These are phyloP conservation scores for Somion occarium DNA, from an alignment of 1,284 basidiomycete genomes.

Conservation along the genomic window DNA sequence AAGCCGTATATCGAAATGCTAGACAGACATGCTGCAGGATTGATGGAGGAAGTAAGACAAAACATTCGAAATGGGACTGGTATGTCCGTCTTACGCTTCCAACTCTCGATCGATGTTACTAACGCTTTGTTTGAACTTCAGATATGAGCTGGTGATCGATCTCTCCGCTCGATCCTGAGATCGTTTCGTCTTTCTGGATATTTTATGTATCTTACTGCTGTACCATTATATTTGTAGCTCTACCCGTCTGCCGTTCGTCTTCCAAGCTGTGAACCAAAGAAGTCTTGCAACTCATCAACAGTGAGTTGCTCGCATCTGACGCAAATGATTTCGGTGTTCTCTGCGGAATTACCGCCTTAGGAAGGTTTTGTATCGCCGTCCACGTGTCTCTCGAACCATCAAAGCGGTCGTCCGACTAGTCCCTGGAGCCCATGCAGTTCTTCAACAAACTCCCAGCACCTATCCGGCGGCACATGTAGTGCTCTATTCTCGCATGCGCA, in stretches of 20 bases:
- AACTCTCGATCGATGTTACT: background rate
- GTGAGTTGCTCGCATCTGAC: too few species aligned
- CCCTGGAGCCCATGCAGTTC: background rate
- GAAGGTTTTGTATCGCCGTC: background rate
- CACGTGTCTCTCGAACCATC: background rate
- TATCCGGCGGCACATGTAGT: background rate
- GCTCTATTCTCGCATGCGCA: background rate
- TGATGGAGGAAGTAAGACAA: slow-evolving; percentile 58
- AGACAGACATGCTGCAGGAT: slow-evolving; percentile 61
- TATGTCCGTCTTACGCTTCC: slow-evolving; percentile 17
- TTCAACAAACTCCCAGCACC: background rate
- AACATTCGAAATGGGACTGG: slow-evolving; percentile 44
- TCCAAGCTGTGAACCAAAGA: too few species aligned
- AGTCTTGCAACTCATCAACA: too few species aligned
- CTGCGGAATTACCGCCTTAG: background rate
- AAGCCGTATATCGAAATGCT: slow-evolving; percentile 90
- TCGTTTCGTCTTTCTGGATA: background rate
- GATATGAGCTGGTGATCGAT: background rate
- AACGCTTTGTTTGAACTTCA: background rate
- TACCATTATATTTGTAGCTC: background rate
- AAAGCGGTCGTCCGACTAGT: background rate
- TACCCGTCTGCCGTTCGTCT: too few species aligned
- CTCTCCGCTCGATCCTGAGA: background rate
- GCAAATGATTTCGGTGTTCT: background rate
- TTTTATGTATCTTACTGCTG: background rate